Evolutionary conservation across 306 rosid genomes (phyloP), one percentile per base, ranked within the genome.

Genomic region (Trichosanthes cucumerina): DNA sequence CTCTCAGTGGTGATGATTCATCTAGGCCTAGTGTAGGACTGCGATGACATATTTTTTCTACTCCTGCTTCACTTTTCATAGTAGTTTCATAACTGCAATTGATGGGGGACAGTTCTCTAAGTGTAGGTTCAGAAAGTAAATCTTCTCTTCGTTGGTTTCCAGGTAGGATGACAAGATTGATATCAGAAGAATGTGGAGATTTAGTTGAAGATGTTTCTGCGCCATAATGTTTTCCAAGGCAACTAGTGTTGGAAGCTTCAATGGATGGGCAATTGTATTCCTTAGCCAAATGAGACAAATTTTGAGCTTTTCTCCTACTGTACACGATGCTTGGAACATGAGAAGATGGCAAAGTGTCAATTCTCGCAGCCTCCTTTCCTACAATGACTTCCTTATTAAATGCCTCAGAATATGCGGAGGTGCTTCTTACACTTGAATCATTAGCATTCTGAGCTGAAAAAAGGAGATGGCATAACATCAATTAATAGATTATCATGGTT

Each of bases 261-360:
- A 66, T 19, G 77, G 84, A 60, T 21, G 81, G 83, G 39, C 58
- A 36, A 38, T 43, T 77, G 79, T 77, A 21, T 4, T 80, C 84
- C 81, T 74, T 85, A 72, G 85, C 79, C 56, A 64, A 70, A 41
- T 58, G 82, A 58, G 77, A 70, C 79, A 76, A 57, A 18, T 78
- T 81, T 57, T 49, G 81, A 73, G 72, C 75, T 83, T 86, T 91
- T 84, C 73, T 90, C 80, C 92, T 85, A 75, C 83, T 74, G 88
- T 90, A 91, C 75, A 89, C 89, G 28, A 80, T 53, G 4, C 58
- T 86, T 71, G 87, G 86, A 52, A 31, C 80, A 77, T 82, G 87
- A 75, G 84, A 79, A 69, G 76, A 41, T 56, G 90, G 52, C 71
- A 18, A 19, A 52, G 34, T 80, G 78, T 64, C 80, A 75, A 82